Percentiles rank a stretch among this genome's conserved stretches.
Conservation (phyloP, 2,329 filamentous ascomycete genomes). For the Venturia aucupariae region DNA sequence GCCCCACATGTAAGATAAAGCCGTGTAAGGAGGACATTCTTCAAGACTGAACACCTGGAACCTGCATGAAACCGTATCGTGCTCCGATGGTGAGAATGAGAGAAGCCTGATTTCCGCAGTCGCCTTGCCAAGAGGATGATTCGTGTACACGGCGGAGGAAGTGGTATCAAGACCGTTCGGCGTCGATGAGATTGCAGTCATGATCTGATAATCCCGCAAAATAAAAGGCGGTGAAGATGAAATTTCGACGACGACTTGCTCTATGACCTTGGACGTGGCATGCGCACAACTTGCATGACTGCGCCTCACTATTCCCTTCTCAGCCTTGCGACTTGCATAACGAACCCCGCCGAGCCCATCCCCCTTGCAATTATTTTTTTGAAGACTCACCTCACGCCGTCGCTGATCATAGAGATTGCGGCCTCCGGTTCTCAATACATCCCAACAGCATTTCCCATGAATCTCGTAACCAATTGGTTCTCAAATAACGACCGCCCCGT, state of each 20-base stretch:
- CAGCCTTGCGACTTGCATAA: conserved; percentile 3
- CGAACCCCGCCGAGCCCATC: background rate
- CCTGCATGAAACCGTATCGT: background rate
- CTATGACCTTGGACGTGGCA: background rate
- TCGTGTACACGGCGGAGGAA: too few species aligned
- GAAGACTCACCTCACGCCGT: background rate
- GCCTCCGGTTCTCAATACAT: background rate
- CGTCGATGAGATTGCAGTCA: background rate
- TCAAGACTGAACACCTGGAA: background rate
- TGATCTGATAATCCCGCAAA: background rate
- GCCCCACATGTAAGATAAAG: background rate
- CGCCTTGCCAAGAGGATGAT: too few species aligned
- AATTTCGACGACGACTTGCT: background rate
- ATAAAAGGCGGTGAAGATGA: background rate
- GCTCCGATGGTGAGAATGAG: background rate
- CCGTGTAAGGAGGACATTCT: background rate
- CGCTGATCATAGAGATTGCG: background rate
- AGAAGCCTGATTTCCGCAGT: background rate
- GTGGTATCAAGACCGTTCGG: too few species aligned
- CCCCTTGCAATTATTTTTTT: background rate
- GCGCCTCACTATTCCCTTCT: conserved; percentile 3
- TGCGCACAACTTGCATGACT: background rate
- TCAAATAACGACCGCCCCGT: background rate
- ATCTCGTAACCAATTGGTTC: background rate
- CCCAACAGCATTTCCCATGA: background rate